Evolutionary conservation across 2,329 filamentous ascomycete genomes (phyloP).

Genomic region (Ceratocystis diversiconidia): DNA sequence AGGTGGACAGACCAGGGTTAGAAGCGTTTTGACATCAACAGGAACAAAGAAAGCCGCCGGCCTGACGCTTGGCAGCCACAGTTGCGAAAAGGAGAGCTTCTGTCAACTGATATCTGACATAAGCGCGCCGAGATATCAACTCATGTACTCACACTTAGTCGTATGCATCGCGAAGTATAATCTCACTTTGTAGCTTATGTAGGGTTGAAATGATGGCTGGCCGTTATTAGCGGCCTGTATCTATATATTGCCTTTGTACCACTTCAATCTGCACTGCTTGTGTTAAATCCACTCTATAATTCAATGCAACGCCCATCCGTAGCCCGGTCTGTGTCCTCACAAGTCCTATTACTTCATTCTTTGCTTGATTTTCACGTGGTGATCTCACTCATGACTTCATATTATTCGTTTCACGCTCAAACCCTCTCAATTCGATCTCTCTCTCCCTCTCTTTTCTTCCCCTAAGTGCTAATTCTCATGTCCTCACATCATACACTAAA

Average conservation of each 20-base stretch:
- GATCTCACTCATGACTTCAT: neutral
- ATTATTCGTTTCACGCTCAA: neutral
- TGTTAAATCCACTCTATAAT: neutral
- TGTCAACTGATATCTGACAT: neutral
- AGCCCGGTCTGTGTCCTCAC: neutral
- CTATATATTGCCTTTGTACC: neutral
- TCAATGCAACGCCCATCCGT: neutral
- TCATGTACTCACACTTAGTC: neutral
- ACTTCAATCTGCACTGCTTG: neutral
- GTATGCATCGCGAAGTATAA: neutral
- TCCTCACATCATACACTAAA: constrained; percentile 3
- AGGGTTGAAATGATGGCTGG: neutral
- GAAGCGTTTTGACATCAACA: neutral
- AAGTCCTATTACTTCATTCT: neutral
- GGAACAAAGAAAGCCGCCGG: neutral
- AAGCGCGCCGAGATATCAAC: neutral
- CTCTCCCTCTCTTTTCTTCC: neutral
- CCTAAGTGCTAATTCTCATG: neutral
- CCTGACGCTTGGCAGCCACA: neutral
- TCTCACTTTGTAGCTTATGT: neutral
- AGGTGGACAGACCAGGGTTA: neutral
- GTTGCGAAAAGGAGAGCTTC: neutral
- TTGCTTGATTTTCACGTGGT: neutral
- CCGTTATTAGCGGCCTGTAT: neutral
- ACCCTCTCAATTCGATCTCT: neutral